Evolutionary conservation across 192 early-diverging fungal species (phyloP), one percentile per base, ranked within the genome.

Genomic region (Nowakowskiella sp.): DNA sequence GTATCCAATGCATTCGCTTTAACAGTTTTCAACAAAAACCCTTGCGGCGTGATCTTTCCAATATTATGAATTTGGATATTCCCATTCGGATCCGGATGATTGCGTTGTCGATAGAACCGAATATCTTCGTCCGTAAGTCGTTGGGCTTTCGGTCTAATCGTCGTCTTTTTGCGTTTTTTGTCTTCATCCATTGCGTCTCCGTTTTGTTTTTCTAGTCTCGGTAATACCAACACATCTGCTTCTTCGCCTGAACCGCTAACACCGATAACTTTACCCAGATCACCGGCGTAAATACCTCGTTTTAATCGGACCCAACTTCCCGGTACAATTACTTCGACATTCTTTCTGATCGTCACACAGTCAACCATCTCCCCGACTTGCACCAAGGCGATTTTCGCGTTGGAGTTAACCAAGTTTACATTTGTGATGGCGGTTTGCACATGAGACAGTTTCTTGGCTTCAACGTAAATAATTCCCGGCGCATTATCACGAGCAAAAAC

Each of bases 281-380:
- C 96, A 33, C 89, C 90, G 4, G 81, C 82, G 58, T 94, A 97
- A 57, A 86, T 97, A 34, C 93, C 96, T 53, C 86, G 82, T 57
- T 86, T 87, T 34, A 95, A 78, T 31, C 91, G 79, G 25, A 91
- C 88, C 93, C 93, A 99, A 4, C 77, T 64, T 9, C 85, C 85
- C 7, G 66, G 59, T 33, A 81, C 71, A 24, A 91, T 53, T 0
- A 70, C 51, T 49, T 65, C 70, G 47, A 81, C 83, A 34, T 73
- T 51, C 48, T 73, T 62, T 60, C 83, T 82, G 53, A 94, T 82
- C 31, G 72, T 81, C 32, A 99, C 78, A 30, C 86, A 85, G 45
- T 91, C 88, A 1, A 86, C 82, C 91, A 94, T 94, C 49, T 99
- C 91, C 19, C 81, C 74, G 42, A 95, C 82, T 4, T 89, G 89